Conservation (phyloP, 345 rosid species). For the Heritiera littoralis region DNA sequence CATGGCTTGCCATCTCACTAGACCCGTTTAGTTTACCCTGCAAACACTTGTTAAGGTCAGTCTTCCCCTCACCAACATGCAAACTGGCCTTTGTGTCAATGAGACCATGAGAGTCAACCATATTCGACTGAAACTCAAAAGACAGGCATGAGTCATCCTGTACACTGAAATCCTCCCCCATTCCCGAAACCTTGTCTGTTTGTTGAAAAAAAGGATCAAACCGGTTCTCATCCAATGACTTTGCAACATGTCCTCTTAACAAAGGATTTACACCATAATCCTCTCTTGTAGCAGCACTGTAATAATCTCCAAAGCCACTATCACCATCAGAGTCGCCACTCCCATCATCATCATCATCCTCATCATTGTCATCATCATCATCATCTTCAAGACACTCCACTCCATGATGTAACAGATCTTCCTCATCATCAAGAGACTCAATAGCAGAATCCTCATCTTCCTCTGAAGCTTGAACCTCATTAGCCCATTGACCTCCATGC, state of each 20-base stretch:
- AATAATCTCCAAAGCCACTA: constrained; percentile 1
- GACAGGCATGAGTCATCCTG: constrained; percentile 44
- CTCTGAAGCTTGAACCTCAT: constrained; percentile 24
- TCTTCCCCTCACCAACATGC: background rate
- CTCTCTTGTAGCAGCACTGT: constrained; percentile 26
- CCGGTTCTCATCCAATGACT: constrained; percentile 10
- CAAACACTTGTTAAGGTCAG: background rate
- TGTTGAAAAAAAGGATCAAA: constrained; percentile 12
- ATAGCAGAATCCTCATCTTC: constrained; percentile 43
- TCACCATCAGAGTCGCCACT: constrained; percentile 16
- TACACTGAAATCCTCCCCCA: constrained; percentile 24
- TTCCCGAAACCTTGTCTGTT: constrained; percentile 10
- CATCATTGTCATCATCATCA: background rate
- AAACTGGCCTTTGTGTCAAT: constrained; percentile 10
- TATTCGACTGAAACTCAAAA: constrained; percentile 32
- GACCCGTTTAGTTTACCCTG: constrained; percentile 33
- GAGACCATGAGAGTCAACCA: constrained; percentile 18
- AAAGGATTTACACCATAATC: constrained; percentile 33
- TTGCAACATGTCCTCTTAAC: constrained; percentile 15
- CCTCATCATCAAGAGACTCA: constrained; percentile 40
- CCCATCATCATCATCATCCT: constrained; percentile 3
- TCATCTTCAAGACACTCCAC: constrained; percentile 29
- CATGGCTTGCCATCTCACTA: constrained; percentile 36
- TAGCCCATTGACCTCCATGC: constrained; percentile 25
- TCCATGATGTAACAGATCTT: constrained; percentile 17